These are phyloP conservation scores for Flammula alnicola DNA, from an alignment of 1,284 basidiomycete genomes.

Conservation along the genomic window DNA sequence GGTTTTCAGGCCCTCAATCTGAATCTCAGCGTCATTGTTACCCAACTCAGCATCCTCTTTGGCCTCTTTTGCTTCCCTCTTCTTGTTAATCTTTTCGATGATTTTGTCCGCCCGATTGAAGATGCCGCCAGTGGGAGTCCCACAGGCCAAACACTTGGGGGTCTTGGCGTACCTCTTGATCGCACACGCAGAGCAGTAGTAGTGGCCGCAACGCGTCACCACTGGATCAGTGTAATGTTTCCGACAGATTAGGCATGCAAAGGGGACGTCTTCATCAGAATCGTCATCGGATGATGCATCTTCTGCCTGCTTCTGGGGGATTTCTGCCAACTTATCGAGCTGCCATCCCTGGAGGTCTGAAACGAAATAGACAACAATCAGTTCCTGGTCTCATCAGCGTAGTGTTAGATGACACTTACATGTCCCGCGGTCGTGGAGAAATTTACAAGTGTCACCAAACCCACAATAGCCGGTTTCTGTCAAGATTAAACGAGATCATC, in stretches of 20 bases:
- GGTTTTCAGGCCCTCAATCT: constrained; percentile 67
- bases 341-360: constrained; percentile 98
- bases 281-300: constrained; percentile 62
- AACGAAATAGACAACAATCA: constrained; percentile 21
- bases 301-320: constrained; percentile 61
- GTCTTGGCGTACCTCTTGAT: constrained; percentile 94
- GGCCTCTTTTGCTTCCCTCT: constrained; percentile 52
- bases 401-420: constrained; percentile 54
- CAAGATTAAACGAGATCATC: constrained; percentile 28
- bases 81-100: constrained; percentile 77
- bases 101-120: constrained; percentile 91
- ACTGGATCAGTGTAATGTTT: constrained; percentile 95
- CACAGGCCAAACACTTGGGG: constrained; percentile 95
- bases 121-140: constrained; percentile 90
- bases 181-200: constrained; percentile 94
- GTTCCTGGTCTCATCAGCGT: constrained; percentile 3
- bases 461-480: constrained; percentile 98
- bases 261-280: constrained; percentile 88
- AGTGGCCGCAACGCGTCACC: constrained; percentile 95
- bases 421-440: constrained; percentile 87
- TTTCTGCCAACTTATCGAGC: constrained; percentile 85
- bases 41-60: constrained; percentile 48
- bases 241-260: constrained; percentile 96
- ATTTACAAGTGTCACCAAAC: constrained; percentile 98
- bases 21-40: constrained; percentile 48